A percentile compares a stretch with the other conserved stretches of the same genome.
phyloP scores from a whole-genome alignment of 192 early-diverging fungal species.

The Rhizoclosmatium globosum region DNA sequence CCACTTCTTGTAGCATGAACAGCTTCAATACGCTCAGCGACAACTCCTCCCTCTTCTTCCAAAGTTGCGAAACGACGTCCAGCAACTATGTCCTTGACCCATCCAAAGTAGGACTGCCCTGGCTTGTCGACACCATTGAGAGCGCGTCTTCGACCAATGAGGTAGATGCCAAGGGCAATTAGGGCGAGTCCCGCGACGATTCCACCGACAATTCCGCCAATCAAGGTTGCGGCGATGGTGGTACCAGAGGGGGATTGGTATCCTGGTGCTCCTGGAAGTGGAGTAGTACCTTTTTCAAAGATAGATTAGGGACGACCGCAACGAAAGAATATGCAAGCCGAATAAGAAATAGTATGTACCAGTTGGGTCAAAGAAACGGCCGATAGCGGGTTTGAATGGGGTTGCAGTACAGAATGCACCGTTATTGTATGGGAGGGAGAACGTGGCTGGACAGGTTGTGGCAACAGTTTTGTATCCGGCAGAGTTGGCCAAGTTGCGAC shows the following conservation, averaged over 20 bases:
- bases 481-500: conserved; percentile 11
- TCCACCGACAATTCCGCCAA: conserved; percentile 20
- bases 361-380: not conserved
- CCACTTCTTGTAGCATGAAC: not conserved
- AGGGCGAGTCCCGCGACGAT: not conserved
- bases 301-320: too few species aligned
- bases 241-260: too few species aligned
- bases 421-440: not conserved
- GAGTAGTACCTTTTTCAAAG: too few species aligned
- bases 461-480: not conserved
- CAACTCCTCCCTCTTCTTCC: not conserved
- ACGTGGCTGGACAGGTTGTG: not conserved
- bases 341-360: not conserved
- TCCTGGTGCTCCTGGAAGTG: too few species aligned
- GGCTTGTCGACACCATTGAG: not conserved
- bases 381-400: conserved; percentile 2
- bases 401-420: not conserved
- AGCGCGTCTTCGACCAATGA: not conserved
- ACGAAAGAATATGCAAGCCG: too few species aligned
- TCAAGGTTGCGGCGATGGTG: not conserved
- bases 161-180: not conserved
- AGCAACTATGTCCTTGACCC: conserved; percentile 14
- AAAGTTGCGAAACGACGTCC: not conserved
- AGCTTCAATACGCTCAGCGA: not conserved
- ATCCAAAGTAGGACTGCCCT: not conserved